Evolutionary conservation across 1,139 yeast genomes (phyloP).

Genomic region (Yamadazyma sp.): DNA sequence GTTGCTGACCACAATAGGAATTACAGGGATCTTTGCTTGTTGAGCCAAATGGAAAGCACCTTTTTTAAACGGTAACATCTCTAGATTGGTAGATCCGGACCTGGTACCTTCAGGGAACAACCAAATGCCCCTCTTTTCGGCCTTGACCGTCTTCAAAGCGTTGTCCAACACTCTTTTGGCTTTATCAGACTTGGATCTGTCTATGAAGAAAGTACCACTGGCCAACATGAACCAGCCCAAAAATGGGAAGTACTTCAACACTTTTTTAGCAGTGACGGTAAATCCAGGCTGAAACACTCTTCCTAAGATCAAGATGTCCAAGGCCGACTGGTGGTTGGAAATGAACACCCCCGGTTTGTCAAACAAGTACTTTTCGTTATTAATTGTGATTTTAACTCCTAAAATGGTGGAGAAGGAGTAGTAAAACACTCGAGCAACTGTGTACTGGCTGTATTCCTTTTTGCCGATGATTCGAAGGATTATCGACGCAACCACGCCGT

Average conservation of each 20-base stretch:
- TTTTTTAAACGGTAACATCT: constrained; percentile 83
- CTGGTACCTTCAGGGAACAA: constrained; percentile 97
- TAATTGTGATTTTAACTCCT: constrained; percentile 69
- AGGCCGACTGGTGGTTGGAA: constrained; percentile 88
- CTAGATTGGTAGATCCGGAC: constrained; percentile 67
- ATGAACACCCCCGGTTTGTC: constrained; percentile 81
- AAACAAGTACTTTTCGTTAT: constrained; percentile 50
- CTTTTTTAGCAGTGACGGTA: constrained; percentile 89
- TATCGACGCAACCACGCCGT: constrained; percentile 78
- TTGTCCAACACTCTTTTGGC: constrained; percentile 72
- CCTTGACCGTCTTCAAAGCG: constrained; percentile 63
- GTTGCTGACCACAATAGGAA: constrained; percentile 86
- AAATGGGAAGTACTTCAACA: constrained; percentile 83
- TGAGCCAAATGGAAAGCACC: constrained; percentile 98
- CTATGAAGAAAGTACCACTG: constrained; percentile 88
- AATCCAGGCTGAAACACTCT: constrained; percentile 83
- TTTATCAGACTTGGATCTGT: constrained; percentile 74
- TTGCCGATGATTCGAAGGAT: constrained; percentile 68
- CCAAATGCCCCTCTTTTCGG: constrained; percentile 67
- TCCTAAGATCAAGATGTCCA: constrained; percentile 81
- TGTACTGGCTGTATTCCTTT: constrained; percentile 81
- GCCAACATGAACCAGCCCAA: constrained; percentile 94
- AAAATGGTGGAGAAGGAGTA: constrained; percentile 55
- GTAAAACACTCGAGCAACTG: constrained; percentile 84
- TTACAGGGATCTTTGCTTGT: constrained; percentile 84